Percentiles rank a stretch among this genome's conserved stretches.
Conservation (phyloP, 2,329 filamentous ascomycete species). For the Colletotrichum cuscutae region DNA sequence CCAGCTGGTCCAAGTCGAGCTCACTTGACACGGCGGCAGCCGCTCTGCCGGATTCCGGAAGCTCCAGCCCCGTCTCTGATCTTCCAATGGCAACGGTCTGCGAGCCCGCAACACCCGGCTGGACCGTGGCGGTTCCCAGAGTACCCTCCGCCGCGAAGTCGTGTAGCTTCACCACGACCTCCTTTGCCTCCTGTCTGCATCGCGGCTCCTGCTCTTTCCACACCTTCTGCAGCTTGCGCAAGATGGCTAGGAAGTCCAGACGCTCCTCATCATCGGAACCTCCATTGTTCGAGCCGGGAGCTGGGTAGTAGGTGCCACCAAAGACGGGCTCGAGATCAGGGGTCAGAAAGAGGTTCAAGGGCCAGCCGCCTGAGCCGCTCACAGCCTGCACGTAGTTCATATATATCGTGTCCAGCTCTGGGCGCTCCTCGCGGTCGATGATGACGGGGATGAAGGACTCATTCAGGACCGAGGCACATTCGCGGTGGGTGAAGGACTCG, state of each 20-base stretch:
- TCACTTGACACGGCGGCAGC: constrained; percentile 64
- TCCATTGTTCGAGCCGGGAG: constrained; percentile 70
- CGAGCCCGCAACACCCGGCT: constrained; percentile 32
- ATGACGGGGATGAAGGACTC: constrained; percentile 90
- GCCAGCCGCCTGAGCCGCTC: constrained; percentile 91
- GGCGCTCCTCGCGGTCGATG: constrained; percentile 92
- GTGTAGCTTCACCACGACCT: constrained; percentile 82
- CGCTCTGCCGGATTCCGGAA: constrained; percentile 20
- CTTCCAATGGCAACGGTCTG: constrained; percentile 23
- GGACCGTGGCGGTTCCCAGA: constrained; percentile 57
- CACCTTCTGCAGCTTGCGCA: constrained; percentile 78
- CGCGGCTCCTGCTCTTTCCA: constrained; percentile 89
- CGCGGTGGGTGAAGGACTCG: constrained; percentile 87
- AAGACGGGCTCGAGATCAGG: constrained; percentile 94
- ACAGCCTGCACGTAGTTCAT: constrained; percentile 99
- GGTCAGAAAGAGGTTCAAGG: constrained; percentile 95
- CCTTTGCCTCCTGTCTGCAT: constrained; percentile 84
- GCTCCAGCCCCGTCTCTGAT: constrained; percentile 40
- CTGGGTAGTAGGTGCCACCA: constrained; percentile 95
- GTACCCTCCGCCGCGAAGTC: constrained; percentile 92
- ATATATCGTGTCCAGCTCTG: constrained; percentile 94
- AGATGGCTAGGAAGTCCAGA: constrained; percentile 83
- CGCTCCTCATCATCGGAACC: constrained; percentile 63
- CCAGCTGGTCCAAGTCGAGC: constrained; percentile 88
- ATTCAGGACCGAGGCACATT: constrained; percentile 86